phyloP scores from a whole-genome alignment of 169 alveolate genomes.

The Perkinsus chesapeaki region DNA sequence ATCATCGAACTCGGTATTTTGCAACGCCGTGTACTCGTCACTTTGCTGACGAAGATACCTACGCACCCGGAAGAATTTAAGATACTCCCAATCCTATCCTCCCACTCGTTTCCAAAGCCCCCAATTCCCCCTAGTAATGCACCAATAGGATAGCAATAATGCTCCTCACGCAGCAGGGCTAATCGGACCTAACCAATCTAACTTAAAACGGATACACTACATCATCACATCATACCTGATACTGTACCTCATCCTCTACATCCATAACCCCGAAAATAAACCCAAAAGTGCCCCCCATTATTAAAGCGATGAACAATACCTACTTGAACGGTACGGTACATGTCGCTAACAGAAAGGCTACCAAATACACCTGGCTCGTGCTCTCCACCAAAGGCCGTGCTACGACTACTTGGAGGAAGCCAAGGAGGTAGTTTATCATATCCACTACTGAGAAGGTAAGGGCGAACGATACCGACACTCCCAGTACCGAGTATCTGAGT shows the following conservation, averaged over 20 bases:
- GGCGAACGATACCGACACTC: slow-evolving; percentile 87
- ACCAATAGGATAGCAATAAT: slow-evolving; percentile 86
- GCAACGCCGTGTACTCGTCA: slow-evolving; percentile 48
- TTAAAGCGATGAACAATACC: slow-evolving; percentile 70
- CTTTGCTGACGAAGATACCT: slow-evolving; percentile 54
- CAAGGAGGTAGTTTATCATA: slow-evolving; percentile 69
- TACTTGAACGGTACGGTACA: slow-evolving; percentile 7
- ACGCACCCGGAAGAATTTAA: slow-evolving; percentile 24
- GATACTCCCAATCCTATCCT: neutral
- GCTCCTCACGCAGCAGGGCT: slow-evolving; percentile 78
- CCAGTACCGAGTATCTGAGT: slow-evolving; percentile 72
- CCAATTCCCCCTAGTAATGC: slow-evolving; percentile 80
- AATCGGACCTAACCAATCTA: slow-evolving; percentile 74
- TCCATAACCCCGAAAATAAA: slow-evolving; percentile 86
- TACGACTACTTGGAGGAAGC: slow-evolving; percentile 61
- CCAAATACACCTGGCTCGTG: neutral
- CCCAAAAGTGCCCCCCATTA: slow-evolving; percentile 89
- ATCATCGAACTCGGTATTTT: slow-evolving; percentile 63
- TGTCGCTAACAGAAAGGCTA: neutral
- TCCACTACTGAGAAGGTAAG: slow-evolving; percentile 83
- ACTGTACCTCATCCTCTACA: slow-evolving; percentile 65
- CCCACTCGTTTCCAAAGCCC: slow-evolving; percentile 43
- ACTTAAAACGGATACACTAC: slow-evolving; percentile 12
- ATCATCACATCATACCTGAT: neutral
- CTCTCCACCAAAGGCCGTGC: slow-evolving; percentile 77